Evolutionary conservation across 805 yeast species (phyloP), one percentile per base, ranked within the genome.

Genomic region (Kluyveromyces nonfermentans): DNA sequence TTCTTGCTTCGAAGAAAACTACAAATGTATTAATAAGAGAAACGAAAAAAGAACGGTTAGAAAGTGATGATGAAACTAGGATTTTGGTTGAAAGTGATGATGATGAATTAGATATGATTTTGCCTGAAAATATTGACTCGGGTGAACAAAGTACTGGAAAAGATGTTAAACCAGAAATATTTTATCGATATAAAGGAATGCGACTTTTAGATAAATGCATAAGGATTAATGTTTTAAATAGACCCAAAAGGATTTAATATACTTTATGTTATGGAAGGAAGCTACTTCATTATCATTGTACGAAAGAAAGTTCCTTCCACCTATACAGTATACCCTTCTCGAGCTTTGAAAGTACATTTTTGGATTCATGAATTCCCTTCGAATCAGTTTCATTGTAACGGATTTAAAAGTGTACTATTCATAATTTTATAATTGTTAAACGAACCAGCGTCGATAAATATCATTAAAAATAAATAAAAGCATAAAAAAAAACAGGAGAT

Each of bases 211-310:
- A 59, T 0, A 54, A 53, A 4, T 57, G 60, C 35, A 46, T 62
- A 6, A 59, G 55, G 33, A 47, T 60, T 3, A 62, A 61, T 41
- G 56, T 62, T 8, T 46, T 61, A 9, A 54, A 52, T 33, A 48
- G 67, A 21, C 67, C 67, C 20, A 57, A 52, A 48, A 53, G 65
- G 10, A 16, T 7, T 14, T 28, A 28, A 20, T 6, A 15, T 3
- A 6, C 12, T 25, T 25, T 14, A 10, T 22, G 7, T 22, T 22
- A 22, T 7, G 9, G 9, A 22, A 7, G 28, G 9, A 22, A 22
- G 28, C 9, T 7, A 9, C 9, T 22, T 9, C 28, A 22, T 22
- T 22, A 7, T 9, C 28, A 22, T 25, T 25, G 12, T 25, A 25
- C 12, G 12, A 25, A 6, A 25, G 12, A n/a, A n/a, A n/a, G n/a